Conservation (phyloP, 495 filamentous ascomycete genomes). For the Penicillium mononematosum region DNA sequence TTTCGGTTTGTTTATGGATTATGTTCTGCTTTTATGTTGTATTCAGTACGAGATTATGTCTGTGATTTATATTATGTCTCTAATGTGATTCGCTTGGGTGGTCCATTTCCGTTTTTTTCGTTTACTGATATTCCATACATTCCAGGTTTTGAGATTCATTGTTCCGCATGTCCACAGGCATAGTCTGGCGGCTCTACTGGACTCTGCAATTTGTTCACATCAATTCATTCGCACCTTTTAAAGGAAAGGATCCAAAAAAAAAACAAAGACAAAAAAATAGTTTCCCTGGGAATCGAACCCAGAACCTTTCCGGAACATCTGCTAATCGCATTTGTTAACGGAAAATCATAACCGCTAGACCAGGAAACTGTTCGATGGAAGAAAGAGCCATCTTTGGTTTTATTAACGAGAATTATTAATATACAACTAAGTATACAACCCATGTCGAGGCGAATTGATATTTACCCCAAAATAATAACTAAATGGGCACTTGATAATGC, state of each 20-base stretch:
- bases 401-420: not conserved
- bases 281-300: constrained; percentile 26
- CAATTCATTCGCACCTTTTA: not conserved
- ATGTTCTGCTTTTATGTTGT: not conserved
- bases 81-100: constrained; percentile 6
- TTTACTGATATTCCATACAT: constrained; percentile 1
- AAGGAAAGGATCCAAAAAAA: not conserved
- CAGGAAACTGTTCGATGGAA: constrained; percentile 12
- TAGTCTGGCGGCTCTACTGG: too few species aligned
- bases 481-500: not conserved
- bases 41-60: constrained; percentile 4
- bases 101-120: not conserved
- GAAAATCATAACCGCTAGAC: constrained; percentile 19
- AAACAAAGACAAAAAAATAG: constrained; percentile 19
- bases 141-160: not conserved
- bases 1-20: not conserved
- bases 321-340: constrained; percentile 12
- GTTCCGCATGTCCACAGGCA: not conserved
- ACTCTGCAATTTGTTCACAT: not conserved
- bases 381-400: fast-evolving
- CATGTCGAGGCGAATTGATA: not conserved
- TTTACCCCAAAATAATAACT: not conserved
- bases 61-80: constrained; percentile 8
- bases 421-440: not conserved
- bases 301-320: constrained; percentile 23